Percentiles rank a stretch among this genome's conserved stretches.
Evolutionary conservation across 202 grass and related monocot species (phyloP).

Genomic region (Thinopyrum obtusiflorum): DNA sequence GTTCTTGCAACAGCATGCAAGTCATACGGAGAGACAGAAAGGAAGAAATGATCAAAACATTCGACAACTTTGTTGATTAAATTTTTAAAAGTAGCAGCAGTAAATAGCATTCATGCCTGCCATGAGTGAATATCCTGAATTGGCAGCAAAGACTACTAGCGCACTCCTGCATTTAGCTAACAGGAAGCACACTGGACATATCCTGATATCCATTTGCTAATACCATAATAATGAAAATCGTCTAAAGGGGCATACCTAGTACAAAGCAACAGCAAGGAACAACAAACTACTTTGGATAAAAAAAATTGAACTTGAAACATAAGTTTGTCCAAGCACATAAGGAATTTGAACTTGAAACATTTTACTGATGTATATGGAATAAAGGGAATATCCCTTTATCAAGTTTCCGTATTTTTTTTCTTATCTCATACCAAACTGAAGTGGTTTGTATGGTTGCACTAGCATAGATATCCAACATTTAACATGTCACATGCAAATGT

Average conservation of each 20-base stretch:
- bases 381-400: background rate
- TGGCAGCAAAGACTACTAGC: background rate
- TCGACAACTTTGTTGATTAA: slow-evolving; percentile 11
- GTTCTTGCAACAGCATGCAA: background rate
- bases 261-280: background rate
- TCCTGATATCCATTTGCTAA: background rate
- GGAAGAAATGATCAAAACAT: background rate
- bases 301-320: background rate
- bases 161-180: background rate
- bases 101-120: background rate
- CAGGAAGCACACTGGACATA: background rate
- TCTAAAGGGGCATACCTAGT: background rate
- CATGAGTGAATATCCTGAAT: background rate
- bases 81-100: background rate
- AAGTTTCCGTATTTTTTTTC: background rate
- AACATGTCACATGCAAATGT: slow-evolving; percentile 25
- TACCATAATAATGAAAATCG: background rate
- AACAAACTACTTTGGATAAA: background rate
- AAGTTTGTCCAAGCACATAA: background rate
- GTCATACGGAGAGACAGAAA: background rate
- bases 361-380: background rate
- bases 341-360: slow-evolving; percentile 1
- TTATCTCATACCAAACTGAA: slow-evolving; percentile 10
- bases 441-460: background rate
- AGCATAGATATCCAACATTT: slow-evolving; percentile 7